Conservation (phyloP, 805 yeast genomes). For the Ogataea nakhonphanomensis region DNA sequence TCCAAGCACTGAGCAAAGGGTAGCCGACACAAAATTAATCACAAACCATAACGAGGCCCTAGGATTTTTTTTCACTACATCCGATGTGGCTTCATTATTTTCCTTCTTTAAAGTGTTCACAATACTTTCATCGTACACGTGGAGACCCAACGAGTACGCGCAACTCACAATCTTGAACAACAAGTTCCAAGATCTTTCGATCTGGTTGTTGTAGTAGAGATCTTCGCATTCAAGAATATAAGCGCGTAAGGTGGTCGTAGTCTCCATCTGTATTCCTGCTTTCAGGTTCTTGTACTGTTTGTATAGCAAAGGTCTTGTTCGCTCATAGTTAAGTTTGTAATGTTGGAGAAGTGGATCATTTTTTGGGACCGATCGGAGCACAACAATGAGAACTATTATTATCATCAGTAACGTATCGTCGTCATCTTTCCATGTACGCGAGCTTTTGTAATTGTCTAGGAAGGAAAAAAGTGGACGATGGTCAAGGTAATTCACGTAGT, state of each 20-base stretch:
- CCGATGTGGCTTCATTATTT: constrained; percentile 31
- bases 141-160: constrained; percentile 50
- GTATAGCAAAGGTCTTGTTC: constrained; percentile 30
- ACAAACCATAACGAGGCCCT: constrained; percentile 50
- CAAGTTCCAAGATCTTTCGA: constrained; percentile 51
- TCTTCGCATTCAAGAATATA: constrained; percentile 51
- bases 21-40: constrained; percentile 44
- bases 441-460: constrained; percentile 33
- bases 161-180: constrained; percentile 47
- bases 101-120: constrained; percentile 28
- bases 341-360: constrained; percentile 24
- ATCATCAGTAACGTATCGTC: constrained; percentile 44
- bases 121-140: constrained; percentile 39
- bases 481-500: constrained; percentile 40
- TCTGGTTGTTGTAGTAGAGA: constrained; percentile 44
- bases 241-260: constrained; percentile 45
- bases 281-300: constrained; percentile 44
- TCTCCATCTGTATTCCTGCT: constrained; percentile 44
- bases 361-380: constrained; percentile 34
- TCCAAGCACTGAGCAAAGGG: constrained; percentile 48
- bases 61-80: constrained; percentile 32
- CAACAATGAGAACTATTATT: constrained; percentile 41
- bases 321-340: constrained; percentile 24
- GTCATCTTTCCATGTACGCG: constrained; percentile 43
- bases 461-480: constrained; percentile 35